These are phyloP conservation scores for Phytophthora sansomeana DNA, from an alignment of 352 stramenopile genomes.

Conservation along the genomic window DNA sequence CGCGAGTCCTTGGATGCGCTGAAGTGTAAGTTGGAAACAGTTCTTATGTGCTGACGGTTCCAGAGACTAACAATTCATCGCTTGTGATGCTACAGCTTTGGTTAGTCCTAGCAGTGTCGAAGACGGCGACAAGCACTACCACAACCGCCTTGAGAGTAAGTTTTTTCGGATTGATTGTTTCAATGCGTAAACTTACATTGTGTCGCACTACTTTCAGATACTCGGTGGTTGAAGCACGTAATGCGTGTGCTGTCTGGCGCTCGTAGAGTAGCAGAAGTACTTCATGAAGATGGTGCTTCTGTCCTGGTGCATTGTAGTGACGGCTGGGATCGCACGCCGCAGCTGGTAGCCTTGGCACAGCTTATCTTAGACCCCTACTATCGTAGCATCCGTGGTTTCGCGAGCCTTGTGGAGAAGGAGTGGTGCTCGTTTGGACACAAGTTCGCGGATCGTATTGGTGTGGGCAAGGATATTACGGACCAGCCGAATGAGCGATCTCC, in stretches of 20 bases:
- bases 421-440: constrained; percentile 93
- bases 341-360: constrained; percentile 82
- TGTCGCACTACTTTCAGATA: constrained; percentile 65
- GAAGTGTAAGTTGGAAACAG: constrained; percentile 57
- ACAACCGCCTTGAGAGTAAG: constrained; percentile 87
- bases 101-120: constrained; percentile 85
- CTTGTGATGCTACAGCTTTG: constrained; percentile 50
- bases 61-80: constrained; percentile 13
- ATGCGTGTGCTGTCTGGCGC: constrained; percentile 87
- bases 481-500: constrained; percentile 85
- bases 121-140: constrained; percentile 90
- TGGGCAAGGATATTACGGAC: constrained; percentile 82
- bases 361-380: constrained; percentile 90
- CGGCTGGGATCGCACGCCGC: constrained; percentile 88
- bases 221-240: constrained; percentile 97
- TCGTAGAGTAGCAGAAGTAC: constrained; percentile 75
- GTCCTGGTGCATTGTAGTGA: constrained; percentile 90
- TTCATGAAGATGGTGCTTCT: constrained; percentile 85
- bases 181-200: not conserved
- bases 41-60: not conserved
- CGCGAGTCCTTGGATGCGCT: constrained; percentile 94
- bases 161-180: not conserved
- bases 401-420: constrained; percentile 86
- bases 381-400: constrained; percentile 85
- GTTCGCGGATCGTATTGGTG: constrained; percentile 86